Conservation (phyloP, 2,329 filamentous ascomycete species). For the Colletotrichum liriopes region DNA sequence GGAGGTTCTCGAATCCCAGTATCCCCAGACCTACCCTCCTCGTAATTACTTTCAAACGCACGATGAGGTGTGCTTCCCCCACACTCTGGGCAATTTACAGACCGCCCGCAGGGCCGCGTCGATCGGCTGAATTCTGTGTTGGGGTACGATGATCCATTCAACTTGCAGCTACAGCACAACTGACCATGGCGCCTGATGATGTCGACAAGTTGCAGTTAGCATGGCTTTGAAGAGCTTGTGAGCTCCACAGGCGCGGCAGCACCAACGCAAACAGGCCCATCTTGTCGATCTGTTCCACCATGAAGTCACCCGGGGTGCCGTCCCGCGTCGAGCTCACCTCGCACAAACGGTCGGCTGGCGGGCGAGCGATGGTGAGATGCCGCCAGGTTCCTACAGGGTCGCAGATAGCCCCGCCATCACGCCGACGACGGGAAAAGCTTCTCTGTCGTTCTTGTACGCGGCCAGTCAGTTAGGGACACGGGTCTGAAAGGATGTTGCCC, state of each 20-base stretch:
- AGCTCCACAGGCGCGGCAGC: background rate
- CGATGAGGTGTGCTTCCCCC: constrained; percentile 37
- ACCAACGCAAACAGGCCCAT: background rate
- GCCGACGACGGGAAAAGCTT: background rate
- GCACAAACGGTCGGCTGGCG: background rate
- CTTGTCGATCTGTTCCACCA: constrained; percentile 10
- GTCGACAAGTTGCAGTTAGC: background rate
- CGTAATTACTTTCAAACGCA: constrained; percentile 48
- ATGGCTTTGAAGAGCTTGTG: background rate
- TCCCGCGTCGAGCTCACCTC: background rate
- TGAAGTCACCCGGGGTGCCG: background rate
- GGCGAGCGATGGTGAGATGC: background rate
- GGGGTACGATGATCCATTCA: constrained; percentile 36
- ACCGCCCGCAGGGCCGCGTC: constrained; percentile 37
- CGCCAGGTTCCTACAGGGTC: background rate
- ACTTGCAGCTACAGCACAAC: constrained; percentile 3
- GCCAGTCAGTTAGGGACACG: background rate
- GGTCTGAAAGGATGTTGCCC: background rate
- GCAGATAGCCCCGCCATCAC: background rate
- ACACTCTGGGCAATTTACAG: constrained; percentile 36
- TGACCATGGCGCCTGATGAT: constrained; percentile 12
- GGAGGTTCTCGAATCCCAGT: background rate
- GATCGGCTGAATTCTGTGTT: constrained; percentile 44
- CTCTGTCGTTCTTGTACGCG: background rate
- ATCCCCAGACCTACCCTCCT: constrained; percentile 8